These are phyloP conservation scores for Nicotiana noctiflora DNA, from an alignment of 257 asterid genomes.

Conservation along the genomic window DNA sequence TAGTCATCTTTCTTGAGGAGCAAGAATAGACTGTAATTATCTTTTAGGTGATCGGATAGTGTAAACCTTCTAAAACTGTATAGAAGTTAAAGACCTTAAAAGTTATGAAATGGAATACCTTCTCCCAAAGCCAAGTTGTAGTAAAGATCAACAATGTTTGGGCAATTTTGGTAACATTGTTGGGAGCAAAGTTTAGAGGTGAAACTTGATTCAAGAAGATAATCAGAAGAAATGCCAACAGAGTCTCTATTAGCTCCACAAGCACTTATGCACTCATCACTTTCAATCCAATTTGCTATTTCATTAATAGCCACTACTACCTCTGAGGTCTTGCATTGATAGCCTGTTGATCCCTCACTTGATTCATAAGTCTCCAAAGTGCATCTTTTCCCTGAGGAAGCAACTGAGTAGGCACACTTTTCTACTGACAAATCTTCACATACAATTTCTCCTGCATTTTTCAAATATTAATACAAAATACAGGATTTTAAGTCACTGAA, in stretches of 20 bases:
- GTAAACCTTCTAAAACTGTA: background rate
- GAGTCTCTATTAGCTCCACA: constrained; percentile 25
- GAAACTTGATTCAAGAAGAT: constrained; percentile 14
- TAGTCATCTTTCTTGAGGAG: too few relatives aligned
- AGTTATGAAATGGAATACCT: constrained; percentile 9
- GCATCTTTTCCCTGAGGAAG: constrained; percentile 31
- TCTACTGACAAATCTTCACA: constrained; percentile 23
- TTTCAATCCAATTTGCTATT: constrained; percentile 14
- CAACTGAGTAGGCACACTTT: constrained; percentile 25
- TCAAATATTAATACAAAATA: background rate
- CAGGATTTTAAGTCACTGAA: background rate
- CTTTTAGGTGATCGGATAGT: background rate
- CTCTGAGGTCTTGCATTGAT: constrained; percentile 26
- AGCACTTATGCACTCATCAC: constrained; percentile 17
- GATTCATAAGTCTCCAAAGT: constrained; percentile 20
- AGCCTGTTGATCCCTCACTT: background rate
- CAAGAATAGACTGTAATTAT: background rate
- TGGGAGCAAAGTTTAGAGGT: constrained; percentile 22
- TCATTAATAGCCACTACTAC: constrained; percentile 4
- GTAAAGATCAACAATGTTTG: constrained; percentile 37
- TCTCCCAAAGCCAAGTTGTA: constrained; percentile 27
- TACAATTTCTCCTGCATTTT: constrained; percentile 19
- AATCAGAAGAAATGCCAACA: constrained; percentile 29
- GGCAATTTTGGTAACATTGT: constrained; percentile 23
- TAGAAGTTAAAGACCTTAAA: background rate